A percentile compares a stretch with the other conserved stretches of the same genome.
phyloP scores from a whole-genome alignment of 768 basidiomycete species.

The Mycena vulgaris region DNA sequence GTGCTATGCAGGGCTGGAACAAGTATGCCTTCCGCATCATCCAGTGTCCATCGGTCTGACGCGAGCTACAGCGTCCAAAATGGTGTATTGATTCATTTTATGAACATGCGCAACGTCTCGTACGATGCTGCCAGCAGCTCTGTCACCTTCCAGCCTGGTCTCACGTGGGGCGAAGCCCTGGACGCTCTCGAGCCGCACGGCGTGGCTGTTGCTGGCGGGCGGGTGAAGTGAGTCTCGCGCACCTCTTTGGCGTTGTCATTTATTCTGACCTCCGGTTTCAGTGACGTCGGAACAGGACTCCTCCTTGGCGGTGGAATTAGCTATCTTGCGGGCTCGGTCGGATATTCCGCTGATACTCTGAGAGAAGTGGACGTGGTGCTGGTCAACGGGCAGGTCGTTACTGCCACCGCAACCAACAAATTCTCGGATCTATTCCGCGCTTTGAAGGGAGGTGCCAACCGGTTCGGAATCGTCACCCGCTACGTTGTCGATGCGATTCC shows the following conservation, averaged over 20 bases:
- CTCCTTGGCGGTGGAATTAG: slow-evolving; percentile 61
- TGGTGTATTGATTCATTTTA: slow-evolving; percentile 57
- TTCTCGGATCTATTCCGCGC: slow-evolving; percentile 60
- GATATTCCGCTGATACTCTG: slow-evolving; percentile 54
- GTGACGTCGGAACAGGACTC: slow-evolving; percentile 60
- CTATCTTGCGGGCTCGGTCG: slow-evolving; percentile 52
- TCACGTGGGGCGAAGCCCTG: slow-evolving; percentile 57
- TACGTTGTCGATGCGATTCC: slow-evolving; percentile 56
- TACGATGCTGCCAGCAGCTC: slow-evolving; percentile 53
- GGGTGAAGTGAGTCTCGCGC: slow-evolving; percentile 17
- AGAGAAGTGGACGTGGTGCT: slow-evolving; percentile 59
- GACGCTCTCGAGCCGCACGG: slow-evolving; percentile 50
- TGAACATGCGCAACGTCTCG: slow-evolving; percentile 47
- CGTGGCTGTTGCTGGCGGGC: slow-evolving; percentile 56
- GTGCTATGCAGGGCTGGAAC: slow-evolving; percentile 61
- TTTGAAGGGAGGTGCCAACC: slow-evolving; percentile 60
- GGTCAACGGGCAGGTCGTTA: slow-evolving; percentile 56
- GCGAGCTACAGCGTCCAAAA: slow-evolving; percentile 48
- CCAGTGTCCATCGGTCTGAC: neutral
- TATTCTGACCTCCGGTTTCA: slow-evolving; percentile 30
- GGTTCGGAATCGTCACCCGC: slow-evolving; percentile 62
- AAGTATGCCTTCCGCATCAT: slow-evolving; percentile 51
- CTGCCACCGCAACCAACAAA: slow-evolving; percentile 56
- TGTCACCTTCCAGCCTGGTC: slow-evolving; percentile 57
- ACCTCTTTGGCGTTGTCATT: neutral